phyloP scores from a whole-genome alignment of 176 grass and related monocot genomes.

The Oryza glumipatula region DNA sequence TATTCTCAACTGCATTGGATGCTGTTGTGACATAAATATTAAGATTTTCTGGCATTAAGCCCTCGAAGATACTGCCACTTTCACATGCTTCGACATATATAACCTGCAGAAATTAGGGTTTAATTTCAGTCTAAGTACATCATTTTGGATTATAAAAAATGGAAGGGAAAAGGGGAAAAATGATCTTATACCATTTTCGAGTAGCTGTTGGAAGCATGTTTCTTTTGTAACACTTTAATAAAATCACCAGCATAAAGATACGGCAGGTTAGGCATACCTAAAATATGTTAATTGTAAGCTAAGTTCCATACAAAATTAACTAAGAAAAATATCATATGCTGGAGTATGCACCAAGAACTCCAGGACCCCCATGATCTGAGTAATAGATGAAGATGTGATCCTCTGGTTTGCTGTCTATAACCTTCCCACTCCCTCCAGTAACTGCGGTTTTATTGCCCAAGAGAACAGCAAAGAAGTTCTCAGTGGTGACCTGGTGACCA shows the following conservation, averaged over 20 bases:
- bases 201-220: conserved; percentile 79
- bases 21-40: conserved; percentile 90
- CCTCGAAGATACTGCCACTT: conserved; percentile 97
- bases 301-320: conserved; percentile 7
- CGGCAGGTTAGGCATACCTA: conserved; percentile 88
- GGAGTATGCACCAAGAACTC: conserved; percentile 73
- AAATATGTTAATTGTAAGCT: conserved; percentile 18
- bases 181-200: conserved; percentile 75
- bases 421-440: conserved; percentile 91
- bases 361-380: conserved; percentile 92
- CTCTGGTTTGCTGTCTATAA: conserved; percentile 78
- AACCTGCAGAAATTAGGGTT: conserved; percentile 53
- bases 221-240: conserved; percentile 71
- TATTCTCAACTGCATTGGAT: conserved; percentile 74
- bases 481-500: conserved; percentile 61
- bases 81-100: conserved; percentile 96
- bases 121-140: not conserved
- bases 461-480: conserved; percentile 84
- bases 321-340: not conserved
- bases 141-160: not conserved
- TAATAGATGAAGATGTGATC: conserved; percentile 98
- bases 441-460: conserved; percentile 73
- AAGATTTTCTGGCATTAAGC: conserved; percentile 74
- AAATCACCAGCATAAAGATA: conserved; percentile 84
- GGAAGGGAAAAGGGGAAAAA: not conserved